Conservation (phyloP, 2,329 filamentous ascomycete species). For the Calonectria hongkongensis region DNA sequence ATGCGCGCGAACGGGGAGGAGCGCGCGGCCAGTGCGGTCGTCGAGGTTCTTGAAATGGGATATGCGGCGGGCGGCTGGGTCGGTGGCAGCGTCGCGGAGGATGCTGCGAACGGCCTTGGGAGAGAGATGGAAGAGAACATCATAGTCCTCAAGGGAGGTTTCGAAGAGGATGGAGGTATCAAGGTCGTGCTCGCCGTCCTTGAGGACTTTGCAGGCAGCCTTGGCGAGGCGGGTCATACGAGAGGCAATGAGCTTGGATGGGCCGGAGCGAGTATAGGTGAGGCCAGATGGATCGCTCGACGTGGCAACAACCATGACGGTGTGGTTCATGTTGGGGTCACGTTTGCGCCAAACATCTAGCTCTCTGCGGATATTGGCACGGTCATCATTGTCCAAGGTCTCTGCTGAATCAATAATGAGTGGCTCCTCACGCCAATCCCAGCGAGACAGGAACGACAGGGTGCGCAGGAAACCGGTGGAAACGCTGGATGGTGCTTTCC, state of each 20-base stretch:
- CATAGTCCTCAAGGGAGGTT: conserved; percentile 85
- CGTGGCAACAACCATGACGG: conserved; percentile 87
- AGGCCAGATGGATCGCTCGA: conserved; percentile 85
- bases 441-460: conserved; percentile 85
- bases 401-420: conserved; percentile 83
- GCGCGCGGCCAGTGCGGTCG: conserved; percentile 68
- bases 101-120: conserved; percentile 69
- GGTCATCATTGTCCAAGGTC: conserved; percentile 77
- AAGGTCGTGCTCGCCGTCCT: conserved; percentile 70
- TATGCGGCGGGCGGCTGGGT: conserved; percentile 62
- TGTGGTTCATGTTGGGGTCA: conserved; percentile 90
- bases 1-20: conserved; percentile 73
- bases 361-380: conserved; percentile 79
- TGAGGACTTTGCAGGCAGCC: conserved; percentile 80
- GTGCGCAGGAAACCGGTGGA: conserved; percentile 89
- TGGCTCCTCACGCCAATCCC: conserved; percentile 93
- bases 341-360: conserved; percentile 91
- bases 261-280: conserved; percentile 83
- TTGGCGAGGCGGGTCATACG: conserved; percentile 89
- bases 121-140: conserved; percentile 87
- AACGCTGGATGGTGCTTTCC: conserved; percentile 84
- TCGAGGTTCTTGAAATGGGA: conserved; percentile 89
- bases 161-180: conserved; percentile 78
- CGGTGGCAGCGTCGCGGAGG: conserved; percentile 61
- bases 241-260: conserved; percentile 87